Base-by-base conservation (phyloP, 345 rosid species). In the Mallotus nudiflorus region DNA sequence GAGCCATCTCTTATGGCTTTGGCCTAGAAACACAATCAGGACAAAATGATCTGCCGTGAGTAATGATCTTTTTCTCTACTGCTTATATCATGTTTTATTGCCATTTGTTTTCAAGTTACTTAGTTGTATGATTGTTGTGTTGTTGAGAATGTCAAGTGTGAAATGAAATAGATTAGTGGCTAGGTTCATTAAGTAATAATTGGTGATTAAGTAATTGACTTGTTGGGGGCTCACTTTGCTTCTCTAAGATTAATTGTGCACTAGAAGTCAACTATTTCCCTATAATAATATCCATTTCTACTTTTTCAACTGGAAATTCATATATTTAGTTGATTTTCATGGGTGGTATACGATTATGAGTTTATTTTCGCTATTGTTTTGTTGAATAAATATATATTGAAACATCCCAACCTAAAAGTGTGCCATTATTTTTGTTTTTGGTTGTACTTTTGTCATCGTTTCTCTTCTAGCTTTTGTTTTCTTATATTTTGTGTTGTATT, bases 31-130 rank as follows among this genome's bases (percentile, higher is more conserved):
- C 69, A 67, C 58, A 75, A 75, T 37, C 78, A 75, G 18, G 78
- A 75, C 45, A 75, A 75, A 70, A 75, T 56, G 68, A 75, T 75
- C n/a, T 75, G 78, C 73, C 73, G 78, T 59, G 69, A 75, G 78
- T 75, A 42, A 68, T 42, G 65, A 0, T 18, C 11, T 14, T 31
- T 55, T 7, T 44, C 2, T 28, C 33, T 42, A 14, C 40, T 58
- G 56, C 42, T 4, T 42, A 4, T 42, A 42, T 42, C 13, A 8
- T 42, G 4, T 42, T 42, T 4, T 42, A 4, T 9, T 3, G 37
- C 4, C 27, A 4, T 5, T 20, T 31, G 20, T 29, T 45, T 50
- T 12, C 14, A 42, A 25, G 12, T 42, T 12, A 7, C 4, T 15
- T 42, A 5, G 25, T 13, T 62, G 6, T 44, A 11, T 63, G 3